A percentile compares a stretch with the other conserved stretches of the same genome.
phyloP scores from a whole-genome alignment of 2,329 filamentous ascomycete genomes.

The Fusarium bulbicola region DNA sequence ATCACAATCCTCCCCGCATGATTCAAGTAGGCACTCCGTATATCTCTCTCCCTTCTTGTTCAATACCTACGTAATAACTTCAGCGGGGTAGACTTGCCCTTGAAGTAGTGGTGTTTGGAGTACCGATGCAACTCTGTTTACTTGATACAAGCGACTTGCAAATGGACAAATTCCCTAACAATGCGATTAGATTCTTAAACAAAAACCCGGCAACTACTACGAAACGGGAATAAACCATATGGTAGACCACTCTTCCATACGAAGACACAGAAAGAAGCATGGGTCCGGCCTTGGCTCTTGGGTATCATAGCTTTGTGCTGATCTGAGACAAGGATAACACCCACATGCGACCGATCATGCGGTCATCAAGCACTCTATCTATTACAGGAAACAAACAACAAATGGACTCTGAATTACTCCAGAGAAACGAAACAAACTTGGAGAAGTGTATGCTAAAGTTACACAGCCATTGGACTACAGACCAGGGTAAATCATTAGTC shows the following conservation, averaged over 20 bases:
- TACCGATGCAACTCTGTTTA: not conserved
- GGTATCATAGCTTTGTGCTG: constrained; percentile 13
- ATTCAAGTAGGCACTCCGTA: not conserved
- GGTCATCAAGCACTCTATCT: constrained; percentile 7
- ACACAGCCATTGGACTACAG: not conserved
- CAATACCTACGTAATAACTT: not conserved
- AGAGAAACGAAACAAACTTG: not conserved
- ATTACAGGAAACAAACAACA: not conserved
- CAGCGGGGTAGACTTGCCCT: not conserved
- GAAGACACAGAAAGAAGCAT: not conserved
- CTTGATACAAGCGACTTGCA: not conserved
- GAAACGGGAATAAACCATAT: not conserved
- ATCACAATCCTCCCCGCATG: not conserved
- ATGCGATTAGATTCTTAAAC: not conserved
- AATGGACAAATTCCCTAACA: not conserved
- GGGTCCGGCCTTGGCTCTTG: constrained; percentile 11
- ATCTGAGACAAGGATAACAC: constrained; percentile 32
- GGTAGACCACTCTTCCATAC: not conserved
- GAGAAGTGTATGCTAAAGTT: not conserved
- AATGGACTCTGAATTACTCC: not conserved
- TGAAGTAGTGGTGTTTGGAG: not conserved
- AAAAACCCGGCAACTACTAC: not conserved
- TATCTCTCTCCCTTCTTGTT: not conserved
- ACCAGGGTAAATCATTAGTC: not conserved
- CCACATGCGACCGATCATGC: constrained; percentile 16